phyloP scores from a whole-genome alignment of 148 eudicot species.

The Polygonum maritimum region DNA sequence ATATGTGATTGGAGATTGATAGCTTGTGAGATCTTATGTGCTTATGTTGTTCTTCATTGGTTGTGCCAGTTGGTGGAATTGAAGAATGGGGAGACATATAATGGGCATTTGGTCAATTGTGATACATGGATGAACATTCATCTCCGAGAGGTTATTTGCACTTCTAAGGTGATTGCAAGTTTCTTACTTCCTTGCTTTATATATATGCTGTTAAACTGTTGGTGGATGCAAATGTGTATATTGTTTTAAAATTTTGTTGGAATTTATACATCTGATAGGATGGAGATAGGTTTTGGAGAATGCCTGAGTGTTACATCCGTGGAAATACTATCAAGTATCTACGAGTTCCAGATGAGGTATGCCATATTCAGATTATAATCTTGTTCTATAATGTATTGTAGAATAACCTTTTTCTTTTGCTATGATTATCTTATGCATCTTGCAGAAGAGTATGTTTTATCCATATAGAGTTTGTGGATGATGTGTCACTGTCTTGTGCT shows the following conservation, averaged over 20 bases:
- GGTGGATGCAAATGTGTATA: background rate
- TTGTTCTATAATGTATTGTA: background rate
- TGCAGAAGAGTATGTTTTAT: background rate
- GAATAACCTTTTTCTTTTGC: background rate
- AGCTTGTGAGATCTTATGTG: too few species aligned
- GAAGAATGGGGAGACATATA: conserved; percentile 91
- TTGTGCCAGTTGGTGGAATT: conserved; percentile 67
- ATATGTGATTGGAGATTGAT: background rate
- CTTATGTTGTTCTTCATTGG: background rate
- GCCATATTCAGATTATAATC: background rate
- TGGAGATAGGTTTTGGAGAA: conserved; percentile 94
- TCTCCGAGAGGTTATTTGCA: conserved; percentile 95
- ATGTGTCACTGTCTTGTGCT: background rate
- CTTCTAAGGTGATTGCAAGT: conserved; percentile 61
- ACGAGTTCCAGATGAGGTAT: conserved; percentile 40
- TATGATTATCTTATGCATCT: background rate
- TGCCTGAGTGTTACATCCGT: conserved; percentile 90
- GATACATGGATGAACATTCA: conserved; percentile 98
- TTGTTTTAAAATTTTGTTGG: background rate
- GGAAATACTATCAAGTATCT: conserved; percentile 85
- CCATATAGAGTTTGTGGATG: background rate
- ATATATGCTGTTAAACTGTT: background rate
- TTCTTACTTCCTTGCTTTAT: background rate
- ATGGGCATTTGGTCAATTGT: conserved; percentile 91
- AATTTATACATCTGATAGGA: conserved; percentile 33